Percentiles rank a stretch among this genome's conserved stretches.
phyloP scores from a whole-genome alignment of 805 yeast genomes.

The Debaryomyces castellii region DNA sequence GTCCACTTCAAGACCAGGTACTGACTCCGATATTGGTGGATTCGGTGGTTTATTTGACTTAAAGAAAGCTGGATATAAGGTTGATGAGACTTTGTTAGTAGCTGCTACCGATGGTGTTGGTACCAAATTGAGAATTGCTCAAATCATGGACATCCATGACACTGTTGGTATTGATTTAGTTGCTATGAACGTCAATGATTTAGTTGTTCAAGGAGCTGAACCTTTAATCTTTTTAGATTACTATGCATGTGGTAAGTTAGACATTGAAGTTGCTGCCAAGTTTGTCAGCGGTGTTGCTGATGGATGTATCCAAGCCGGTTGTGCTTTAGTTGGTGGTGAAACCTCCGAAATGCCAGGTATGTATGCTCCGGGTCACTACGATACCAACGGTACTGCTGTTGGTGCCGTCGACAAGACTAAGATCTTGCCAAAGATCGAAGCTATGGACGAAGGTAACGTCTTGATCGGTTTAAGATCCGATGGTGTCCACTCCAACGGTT shows the following conservation, averaged over 20 bases:
- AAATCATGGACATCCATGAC: constrained; percentile 80
- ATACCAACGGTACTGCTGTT: constrained; percentile 97
- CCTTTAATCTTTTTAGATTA: constrained; percentile 94
- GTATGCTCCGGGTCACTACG: constrained; percentile 94
- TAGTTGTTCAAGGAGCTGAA: constrained; percentile 98
- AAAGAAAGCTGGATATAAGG: constrained; percentile 81
- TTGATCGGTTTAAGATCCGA: constrained; percentile 84
- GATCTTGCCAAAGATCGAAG: constrained; percentile 68
- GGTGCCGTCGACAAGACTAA: constrained; percentile 85
- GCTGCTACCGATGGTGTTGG: constrained; percentile 99
- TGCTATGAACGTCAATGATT: constrained; percentile 98
- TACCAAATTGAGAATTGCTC: constrained; percentile 93
- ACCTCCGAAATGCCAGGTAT: constrained; percentile 99
- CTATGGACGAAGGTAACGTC: constrained; percentile 78
- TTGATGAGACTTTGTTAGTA: constrained; percentile 77
- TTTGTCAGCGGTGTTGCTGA: constrained; percentile 95
- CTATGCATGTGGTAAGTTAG: constrained; percentile 92
- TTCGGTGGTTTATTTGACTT: constrained; percentile 97
- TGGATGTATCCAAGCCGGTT: constrained; percentile 92
- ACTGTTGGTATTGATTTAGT: constrained; percentile 99
- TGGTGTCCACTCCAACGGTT: constrained; percentile 97
- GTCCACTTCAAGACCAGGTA: constrained; percentile 92
- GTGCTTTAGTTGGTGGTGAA: constrained; percentile 99
- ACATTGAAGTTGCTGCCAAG: constrained; percentile 76
- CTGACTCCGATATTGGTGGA: constrained; percentile 98